Conservation (phyloP, 1,284 basidiomycete genomes). For the Apiotrichum laibachii region DNA sequence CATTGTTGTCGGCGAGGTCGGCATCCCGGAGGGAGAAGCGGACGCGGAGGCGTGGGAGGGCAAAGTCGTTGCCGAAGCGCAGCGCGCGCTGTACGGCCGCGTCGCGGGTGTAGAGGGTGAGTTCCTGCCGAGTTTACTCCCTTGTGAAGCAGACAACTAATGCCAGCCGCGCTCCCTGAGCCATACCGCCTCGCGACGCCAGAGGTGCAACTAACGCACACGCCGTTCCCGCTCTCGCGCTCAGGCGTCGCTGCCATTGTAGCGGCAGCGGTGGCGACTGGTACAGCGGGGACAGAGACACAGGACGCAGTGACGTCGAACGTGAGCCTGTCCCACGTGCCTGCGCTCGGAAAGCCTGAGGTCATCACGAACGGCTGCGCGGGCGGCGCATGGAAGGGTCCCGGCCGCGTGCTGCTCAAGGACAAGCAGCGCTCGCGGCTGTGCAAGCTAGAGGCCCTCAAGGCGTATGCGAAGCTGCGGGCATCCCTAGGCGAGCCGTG, state of each 20-base stretch:
- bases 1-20: constrained; percentile 71
- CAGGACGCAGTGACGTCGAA: constrained; percentile 23
- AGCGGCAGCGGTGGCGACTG: background rate
- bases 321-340: constrained; percentile 20
- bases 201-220: constrained; percentile 54
- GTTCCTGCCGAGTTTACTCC: background rate
- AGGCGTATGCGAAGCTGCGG: constrained; percentile 46
- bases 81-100: constrained; percentile 54
- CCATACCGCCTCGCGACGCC: constrained; percentile 51
- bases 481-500: constrained; percentile 14
- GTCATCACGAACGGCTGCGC: constrained; percentile 26
- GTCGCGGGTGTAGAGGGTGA: constrained; percentile 22
- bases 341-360: constrained; percentile 62
- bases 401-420: constrained; percentile 27
- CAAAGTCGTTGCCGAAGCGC: constrained; percentile 64
- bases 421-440: constrained; percentile 30
- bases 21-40: background rate
- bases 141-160: constrained; percentile 26
- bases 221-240: constrained; percentile 38
- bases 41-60: constrained; percentile 50
- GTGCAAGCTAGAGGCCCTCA: constrained; percentile 52
- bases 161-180: constrained; percentile 10
- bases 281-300: background rate
- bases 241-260: constrained; percentile 9
- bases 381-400: constrained; percentile 34